A percentile compares a stretch with the other conserved stretches of the same genome.
These are phyloP conservation scores for Rhynchospora pubera DNA, from an alignment of 176 grass and related monocot genomes.

Conservation along the genomic window DNA sequence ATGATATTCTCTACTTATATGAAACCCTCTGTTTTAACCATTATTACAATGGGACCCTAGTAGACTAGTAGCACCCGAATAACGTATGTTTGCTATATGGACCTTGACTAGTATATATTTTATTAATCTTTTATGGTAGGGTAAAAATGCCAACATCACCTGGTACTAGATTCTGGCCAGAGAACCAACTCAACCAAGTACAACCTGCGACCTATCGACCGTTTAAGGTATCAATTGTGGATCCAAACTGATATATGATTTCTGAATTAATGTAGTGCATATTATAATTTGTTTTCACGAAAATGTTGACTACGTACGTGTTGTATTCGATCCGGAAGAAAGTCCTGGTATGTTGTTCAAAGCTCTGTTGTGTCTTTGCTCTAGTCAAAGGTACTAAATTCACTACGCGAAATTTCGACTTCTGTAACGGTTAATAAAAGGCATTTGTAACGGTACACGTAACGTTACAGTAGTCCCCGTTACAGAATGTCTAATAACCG, in stretches of 20 bases:
- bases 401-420: no score
- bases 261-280: neutral
- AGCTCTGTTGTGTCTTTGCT: constrained; percentile 46
- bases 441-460: no score
- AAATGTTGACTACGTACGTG: constrained; percentile 35
- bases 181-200: constrained; percentile 29
- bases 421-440: no score
- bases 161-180: constrained; percentile 44
- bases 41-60: neutral
- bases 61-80: neutral
- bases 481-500: no score
- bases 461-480: no score
- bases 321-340: constrained; percentile 52
- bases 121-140: constrained; percentile 23
- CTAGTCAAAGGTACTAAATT: constrained; percentile 38
- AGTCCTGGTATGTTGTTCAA: constrained; percentile 41
- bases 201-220: constrained; percentile 30
- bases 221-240: constrained; percentile 38
- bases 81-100: neutral
- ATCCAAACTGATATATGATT: constrained; percentile 12
- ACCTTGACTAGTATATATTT: neutral
- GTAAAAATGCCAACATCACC: constrained; percentile 36
- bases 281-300: neutral
- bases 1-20: no score
- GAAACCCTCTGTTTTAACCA: no score